Conservation (phyloP, 1,284 basidiomycete species). For the Malassezia nana region DNA sequence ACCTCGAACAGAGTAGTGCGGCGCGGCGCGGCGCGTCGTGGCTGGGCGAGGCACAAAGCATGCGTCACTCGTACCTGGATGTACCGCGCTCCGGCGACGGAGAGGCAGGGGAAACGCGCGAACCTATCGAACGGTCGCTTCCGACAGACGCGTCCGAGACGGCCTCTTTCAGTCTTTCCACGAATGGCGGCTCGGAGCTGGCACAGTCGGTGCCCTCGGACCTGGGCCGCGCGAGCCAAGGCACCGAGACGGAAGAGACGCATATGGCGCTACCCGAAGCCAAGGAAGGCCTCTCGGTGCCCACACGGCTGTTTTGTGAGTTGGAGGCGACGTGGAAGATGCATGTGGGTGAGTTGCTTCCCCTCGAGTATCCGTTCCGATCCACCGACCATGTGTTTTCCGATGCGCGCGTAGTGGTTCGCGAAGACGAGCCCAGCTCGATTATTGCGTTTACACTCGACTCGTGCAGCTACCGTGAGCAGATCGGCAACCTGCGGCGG, state of each 20-base stretch:
- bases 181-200: not conserved
- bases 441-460: slow-evolving; percentile 92
- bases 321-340: slow-evolving; percentile 59
- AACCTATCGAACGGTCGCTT: not conserved
- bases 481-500: slow-evolving; percentile 29
- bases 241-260: not conserved
- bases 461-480: slow-evolving; percentile 63
- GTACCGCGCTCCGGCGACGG: not conserved
- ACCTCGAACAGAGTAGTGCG: not conserved
- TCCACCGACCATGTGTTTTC: slow-evolving; percentile 61
- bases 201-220: not conserved
- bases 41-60: not conserved
- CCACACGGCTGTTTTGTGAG: slow-evolving; percentile 63
- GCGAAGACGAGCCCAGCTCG: slow-evolving; percentile 94
- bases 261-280: not conserved
- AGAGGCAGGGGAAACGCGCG: not conserved
- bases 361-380: slow-evolving; percentile 54
- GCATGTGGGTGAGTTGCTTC: slow-evolving; percentile 54
- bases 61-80: not conserved
- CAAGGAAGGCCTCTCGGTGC: not conserved
- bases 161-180: not conserved
- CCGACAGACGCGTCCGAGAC: not conserved
- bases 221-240: not conserved
- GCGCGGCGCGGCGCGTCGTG: slow-evolving; percentile 5
- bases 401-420: slow-evolving; percentile 75